phyloP scores from a whole-genome alignment of 2,329 filamentous ascomycete genomes.

The Ploettnerulaceae sp. region DNA sequence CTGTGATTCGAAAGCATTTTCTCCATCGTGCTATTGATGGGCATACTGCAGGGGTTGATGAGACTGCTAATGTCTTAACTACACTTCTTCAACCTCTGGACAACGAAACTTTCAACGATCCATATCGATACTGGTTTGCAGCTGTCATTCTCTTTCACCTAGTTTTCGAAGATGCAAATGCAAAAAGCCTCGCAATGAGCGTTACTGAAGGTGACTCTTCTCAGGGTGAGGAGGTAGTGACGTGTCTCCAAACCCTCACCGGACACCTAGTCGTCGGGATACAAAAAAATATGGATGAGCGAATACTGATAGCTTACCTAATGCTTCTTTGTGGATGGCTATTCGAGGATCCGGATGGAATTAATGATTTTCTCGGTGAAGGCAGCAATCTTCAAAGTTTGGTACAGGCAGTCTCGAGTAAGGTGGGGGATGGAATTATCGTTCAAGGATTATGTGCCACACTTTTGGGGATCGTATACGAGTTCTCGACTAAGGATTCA shows the following conservation, averaged over 20 bases:
- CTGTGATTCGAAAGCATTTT: conserved; percentile 79
- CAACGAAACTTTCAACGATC: conserved; percentile 62
- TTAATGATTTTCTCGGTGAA: conserved; percentile 89
- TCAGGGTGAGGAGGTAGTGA: conserved; percentile 90
- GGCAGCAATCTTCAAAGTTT: conserved; percentile 88
- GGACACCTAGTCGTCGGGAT: conserved; percentile 80
- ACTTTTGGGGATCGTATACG: conserved; percentile 83
- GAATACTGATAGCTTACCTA: conserved; percentile 77
- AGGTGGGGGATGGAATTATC: conserved; percentile 55
- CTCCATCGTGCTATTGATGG: conserved; percentile 84
- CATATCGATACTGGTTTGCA: conserved; percentile 87
- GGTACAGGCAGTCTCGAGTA: conserved; percentile 63
- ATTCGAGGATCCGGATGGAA: conserved; percentile 84
- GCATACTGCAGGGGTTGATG: conserved; percentile 69
- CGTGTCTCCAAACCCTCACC: conserved; percentile 82
- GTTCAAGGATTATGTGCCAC: conserved; percentile 80
- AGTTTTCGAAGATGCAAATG: conserved; percentile 71
- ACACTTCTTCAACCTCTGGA: conserved; percentile 68
- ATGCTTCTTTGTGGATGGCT: conserved; percentile 88
- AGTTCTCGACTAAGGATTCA: conserved; percentile 97
- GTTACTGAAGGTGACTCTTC: conserved; percentile 86
- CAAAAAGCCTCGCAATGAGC: conserved; percentile 73
- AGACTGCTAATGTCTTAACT: conserved; percentile 82
- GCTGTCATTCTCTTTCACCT: conserved; percentile 82
- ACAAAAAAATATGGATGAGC: conserved; percentile 69